These are phyloP conservation scores for Tylopilus rubrobrunneus DNA, from an alignment of 768 basidiomycete genomes.

Conservation along the genomic window DNA sequence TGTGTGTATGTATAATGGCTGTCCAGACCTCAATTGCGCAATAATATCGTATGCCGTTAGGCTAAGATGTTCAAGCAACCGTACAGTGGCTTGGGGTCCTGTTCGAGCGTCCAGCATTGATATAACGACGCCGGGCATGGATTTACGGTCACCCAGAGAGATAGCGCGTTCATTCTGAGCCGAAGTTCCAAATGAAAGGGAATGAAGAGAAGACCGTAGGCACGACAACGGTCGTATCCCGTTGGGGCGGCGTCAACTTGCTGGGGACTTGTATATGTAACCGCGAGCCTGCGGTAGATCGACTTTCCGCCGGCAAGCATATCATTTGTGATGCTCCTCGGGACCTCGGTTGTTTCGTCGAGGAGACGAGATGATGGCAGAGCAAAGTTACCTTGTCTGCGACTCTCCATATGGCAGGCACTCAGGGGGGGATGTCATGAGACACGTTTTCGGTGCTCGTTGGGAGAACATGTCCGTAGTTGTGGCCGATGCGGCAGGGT, in stretches of 20 bases:
- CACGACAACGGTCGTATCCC: constrained; percentile 6
- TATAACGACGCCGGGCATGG: neutral
- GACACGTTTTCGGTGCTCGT: neutral
- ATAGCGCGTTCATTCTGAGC: neutral
- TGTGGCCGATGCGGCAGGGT: no score
- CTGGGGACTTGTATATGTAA: neutral
- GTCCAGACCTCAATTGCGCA: neutral
- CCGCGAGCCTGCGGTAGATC: neutral
- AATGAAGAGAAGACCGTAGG: constrained; percentile 3
- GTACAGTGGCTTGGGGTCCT: neutral
- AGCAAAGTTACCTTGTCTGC: neutral
- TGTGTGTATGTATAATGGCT: neutral
- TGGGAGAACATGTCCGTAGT: neutral
- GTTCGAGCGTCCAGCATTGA: neutral
- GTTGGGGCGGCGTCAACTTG: neutral
- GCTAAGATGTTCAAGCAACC: neutral
- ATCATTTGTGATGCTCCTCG: constrained; percentile 1
- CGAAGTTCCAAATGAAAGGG: neutral
- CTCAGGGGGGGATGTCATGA: no score
- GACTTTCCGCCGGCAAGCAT: neutral
- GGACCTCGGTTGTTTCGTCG: constrained; percentile 13
- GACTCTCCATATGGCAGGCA: neutral
- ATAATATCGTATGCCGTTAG: neutral
- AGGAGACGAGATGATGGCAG: neutral
- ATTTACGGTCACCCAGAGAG: neutral